Percentiles rank a stretch among this genome's conserved stretches.
Evolutionary conservation across 305 asterid species (phyloP).

Genomic region (Fraxinus dipetala): DNA sequence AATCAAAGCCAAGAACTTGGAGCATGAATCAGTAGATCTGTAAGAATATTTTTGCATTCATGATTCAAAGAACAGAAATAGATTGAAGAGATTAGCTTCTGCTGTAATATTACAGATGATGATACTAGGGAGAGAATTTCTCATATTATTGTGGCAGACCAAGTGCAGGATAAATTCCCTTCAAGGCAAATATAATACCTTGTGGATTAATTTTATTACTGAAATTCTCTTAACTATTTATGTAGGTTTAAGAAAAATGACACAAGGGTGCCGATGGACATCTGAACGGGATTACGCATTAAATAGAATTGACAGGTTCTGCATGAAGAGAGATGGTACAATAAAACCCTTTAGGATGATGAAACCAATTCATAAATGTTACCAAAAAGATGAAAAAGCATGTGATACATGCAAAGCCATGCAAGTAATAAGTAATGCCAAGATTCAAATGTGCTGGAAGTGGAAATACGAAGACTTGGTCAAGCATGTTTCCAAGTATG

Average conservation of each 20-base stretch:
- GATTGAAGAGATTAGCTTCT: background rate
- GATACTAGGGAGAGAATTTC: background rate
- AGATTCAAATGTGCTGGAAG: background rate
- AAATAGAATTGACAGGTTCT: constrained; percentile 3
- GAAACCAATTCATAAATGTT: background rate
- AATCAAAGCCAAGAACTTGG: background rate
- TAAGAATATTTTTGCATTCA: background rate
- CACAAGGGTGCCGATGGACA: background rate
- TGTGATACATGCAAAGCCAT: too few relatives aligned
- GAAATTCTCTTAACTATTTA: background rate
- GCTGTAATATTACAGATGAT: background rate
- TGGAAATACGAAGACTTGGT: background rate
- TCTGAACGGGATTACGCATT: background rate
- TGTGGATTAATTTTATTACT: background rate
- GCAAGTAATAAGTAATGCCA: background rate
- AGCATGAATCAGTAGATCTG: background rate
- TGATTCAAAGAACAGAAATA: background rate
- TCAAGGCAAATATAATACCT: background rate
- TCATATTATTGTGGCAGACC: background rate
- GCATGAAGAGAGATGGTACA: constrained; percentile 13
- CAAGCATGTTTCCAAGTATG: background rate
- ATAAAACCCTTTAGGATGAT: background rate
- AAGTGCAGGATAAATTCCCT: background rate
- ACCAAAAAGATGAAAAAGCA: background rate
- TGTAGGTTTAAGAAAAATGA: background rate